These are phyloP conservation scores for Amanita polypyramis DNA, from an alignment of 768 basidiomycete species.

Conservation along the genomic window DNA sequence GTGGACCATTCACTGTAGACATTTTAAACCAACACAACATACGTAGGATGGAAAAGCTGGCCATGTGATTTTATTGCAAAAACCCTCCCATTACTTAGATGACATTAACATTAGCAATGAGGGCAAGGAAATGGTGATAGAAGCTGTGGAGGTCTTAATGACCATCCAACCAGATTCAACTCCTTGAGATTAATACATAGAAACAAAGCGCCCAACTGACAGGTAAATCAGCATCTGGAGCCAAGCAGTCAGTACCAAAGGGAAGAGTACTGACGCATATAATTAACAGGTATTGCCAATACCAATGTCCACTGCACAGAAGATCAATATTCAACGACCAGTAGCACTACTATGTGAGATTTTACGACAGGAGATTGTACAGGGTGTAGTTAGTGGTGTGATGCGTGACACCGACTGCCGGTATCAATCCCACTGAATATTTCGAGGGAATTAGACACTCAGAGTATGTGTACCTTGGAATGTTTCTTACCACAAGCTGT, in stretches of 20 bases:
- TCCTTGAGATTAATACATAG: conserved; percentile 59
- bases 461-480: not conserved
- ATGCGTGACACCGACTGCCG: not conserved
- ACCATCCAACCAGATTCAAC: conserved; percentile 31
- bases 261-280: conserved; percentile 78
- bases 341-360: no score
- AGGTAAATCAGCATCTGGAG: conserved; percentile 60
- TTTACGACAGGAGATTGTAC: conserved; percentile 63
- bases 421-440: conserved; percentile 26
- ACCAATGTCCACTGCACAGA: conserved; percentile 70
- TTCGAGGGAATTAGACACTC: conserved; percentile 6
- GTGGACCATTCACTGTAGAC: conserved; percentile 59
- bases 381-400: conserved; percentile 66
- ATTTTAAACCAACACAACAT: conserved; percentile 80
- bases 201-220: conserved; percentile 47
- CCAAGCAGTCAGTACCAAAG: conserved; percentile 51
- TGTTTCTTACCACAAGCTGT: conserved; percentile 29
- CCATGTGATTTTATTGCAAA: no score
- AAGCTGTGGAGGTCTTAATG: conserved; percentile 66
- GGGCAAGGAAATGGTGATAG: conserved; percentile 80
- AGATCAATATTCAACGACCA: conserved; percentile 57
- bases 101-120: conserved; percentile 89
- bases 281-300: conserved; percentile 76
- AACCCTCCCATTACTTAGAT: no score
- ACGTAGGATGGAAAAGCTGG: no score